phyloP scores from a whole-genome alignment of 1,139 yeast genomes.

The Lodderomyces metapsilosis region DNA sequence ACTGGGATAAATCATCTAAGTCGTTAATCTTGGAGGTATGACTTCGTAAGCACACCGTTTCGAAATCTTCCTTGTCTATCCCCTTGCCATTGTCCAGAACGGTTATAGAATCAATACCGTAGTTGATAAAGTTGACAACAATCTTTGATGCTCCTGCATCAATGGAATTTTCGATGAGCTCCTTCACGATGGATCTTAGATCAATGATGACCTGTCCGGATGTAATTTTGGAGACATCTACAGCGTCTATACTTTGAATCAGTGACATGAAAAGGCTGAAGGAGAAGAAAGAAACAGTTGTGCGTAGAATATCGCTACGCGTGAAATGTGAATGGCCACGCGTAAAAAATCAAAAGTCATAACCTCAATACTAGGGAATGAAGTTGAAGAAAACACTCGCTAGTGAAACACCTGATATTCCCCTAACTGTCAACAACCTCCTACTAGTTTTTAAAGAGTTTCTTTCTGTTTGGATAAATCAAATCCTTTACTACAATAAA shows the following conservation, averaged over 20 bases:
- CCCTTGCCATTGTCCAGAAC: conserved; percentile 82
- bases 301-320: no score
- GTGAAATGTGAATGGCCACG: no score
- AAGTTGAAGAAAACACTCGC: conserved; percentile 1
- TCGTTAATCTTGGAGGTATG: conserved; percentile 72
- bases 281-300: no score
- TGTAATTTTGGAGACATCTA: conserved; percentile 70
- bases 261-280: conserved; percentile 5
- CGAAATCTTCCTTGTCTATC: conserved; percentile 58
- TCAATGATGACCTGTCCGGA: conserved; percentile 93
- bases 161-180: conserved; percentile 79
- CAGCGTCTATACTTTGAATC: conserved; percentile 36
- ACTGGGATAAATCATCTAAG: conserved; percentile 55
- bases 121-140: conserved; percentile 63
- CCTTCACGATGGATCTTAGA: conserved; percentile 74
- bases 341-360: background rate
- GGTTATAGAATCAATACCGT: conserved; percentile 73
- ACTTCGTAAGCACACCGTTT: conserved; percentile 63
- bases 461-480: conserved; percentile 42
- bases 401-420: conserved; percentile 9
- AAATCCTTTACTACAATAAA: conserved; percentile 43
- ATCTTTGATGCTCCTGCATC: conserved; percentile 73
- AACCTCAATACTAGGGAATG: no score
- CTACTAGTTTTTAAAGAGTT: conserved; percentile 38
- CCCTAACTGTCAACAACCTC: conserved; percentile 27